Evolutionary conservation across 2,329 filamentous ascomycete genomes (phyloP).

Genomic region (Purpureocillium lavendulum): DNA sequence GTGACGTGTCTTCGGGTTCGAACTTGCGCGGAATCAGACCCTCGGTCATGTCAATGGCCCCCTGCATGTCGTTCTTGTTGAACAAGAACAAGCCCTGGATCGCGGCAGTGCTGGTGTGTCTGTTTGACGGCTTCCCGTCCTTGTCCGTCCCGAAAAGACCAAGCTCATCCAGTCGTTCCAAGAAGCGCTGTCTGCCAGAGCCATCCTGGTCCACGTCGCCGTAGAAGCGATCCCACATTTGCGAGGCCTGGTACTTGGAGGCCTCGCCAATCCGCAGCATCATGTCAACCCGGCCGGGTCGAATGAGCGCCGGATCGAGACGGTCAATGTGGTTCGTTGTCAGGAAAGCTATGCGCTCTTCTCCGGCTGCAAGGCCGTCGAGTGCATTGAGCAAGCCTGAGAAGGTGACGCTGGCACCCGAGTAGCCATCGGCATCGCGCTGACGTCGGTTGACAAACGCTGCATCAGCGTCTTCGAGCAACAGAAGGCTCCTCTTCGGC

Average conservation of each 20-base stretch:
- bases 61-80: constrained; percentile 85
- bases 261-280: constrained; percentile 84
- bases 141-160: constrained; percentile 57
- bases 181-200: constrained; percentile 56
- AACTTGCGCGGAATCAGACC: constrained; percentile 51
- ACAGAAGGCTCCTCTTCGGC: constrained; percentile 70
- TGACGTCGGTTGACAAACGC: constrained; percentile 78
- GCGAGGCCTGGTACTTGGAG: constrained; percentile 70
- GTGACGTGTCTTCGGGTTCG: constrained; percentile 34
- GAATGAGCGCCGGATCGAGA: constrained; percentile 79
- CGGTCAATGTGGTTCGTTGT: constrained; percentile 93
- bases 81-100: constrained; percentile 92
- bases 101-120: constrained; percentile 74
- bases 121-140: constrained; percentile 36
- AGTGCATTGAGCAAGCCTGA: constrained; percentile 80
- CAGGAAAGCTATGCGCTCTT: constrained; percentile 87
- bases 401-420: constrained; percentile 84
- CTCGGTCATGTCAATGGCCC: constrained; percentile 74
- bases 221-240: constrained; percentile 95
- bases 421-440: constrained; percentile 73
- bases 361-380: constrained; percentile 88
- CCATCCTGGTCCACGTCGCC: constrained; percentile 65
- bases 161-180: constrained; percentile 59
- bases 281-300: constrained; percentile 90
- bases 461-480: constrained; percentile 87